phyloP scores from a whole-genome alignment of 2,329 filamentous ascomycete species.

The Paraphaeosphaeria sporulosa region DNA sequence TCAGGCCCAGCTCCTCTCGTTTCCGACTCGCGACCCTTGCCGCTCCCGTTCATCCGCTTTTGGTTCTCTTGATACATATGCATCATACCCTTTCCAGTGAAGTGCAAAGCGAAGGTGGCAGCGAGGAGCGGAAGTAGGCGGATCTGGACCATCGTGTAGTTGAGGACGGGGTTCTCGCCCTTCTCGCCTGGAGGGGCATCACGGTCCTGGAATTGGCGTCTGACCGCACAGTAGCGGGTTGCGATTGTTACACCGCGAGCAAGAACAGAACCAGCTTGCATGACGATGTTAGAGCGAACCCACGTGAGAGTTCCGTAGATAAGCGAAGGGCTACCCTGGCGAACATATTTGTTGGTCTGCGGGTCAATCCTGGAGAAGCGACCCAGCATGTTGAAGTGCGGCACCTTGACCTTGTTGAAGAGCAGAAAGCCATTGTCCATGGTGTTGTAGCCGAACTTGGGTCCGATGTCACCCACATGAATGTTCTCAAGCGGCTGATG shows the following conservation, averaged over 20 bases:
- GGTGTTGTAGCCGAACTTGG: slow-evolving; percentile 63
- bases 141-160: slow-evolving; percentile 83
- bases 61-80: slow-evolving; percentile 75
- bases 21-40: slow-evolving; percentile 44
- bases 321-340: slow-evolving; percentile 70
- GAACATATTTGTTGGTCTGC: slow-evolving; percentile 71
- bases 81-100: slow-evolving; percentile 81
- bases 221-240: slow-evolving; percentile 74
- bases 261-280: slow-evolving; percentile 74
- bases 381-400: slow-evolving; percentile 76
- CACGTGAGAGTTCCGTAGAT: slow-evolving; percentile 80
- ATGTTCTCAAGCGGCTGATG: slow-evolving; percentile 60
- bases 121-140: slow-evolving; percentile 76
- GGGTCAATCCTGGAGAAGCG: slow-evolving; percentile 74
- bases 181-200: slow-evolving; percentile 66
- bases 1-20: slow-evolving; percentile 70
- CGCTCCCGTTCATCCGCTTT: slow-evolving; percentile 65
- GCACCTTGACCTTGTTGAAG: slow-evolving; percentile 78
- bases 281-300: slow-evolving; percentile 76
- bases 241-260: slow-evolving; percentile 81
- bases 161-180: slow-evolving; percentile 77
- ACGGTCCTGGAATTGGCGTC: slow-evolving; percentile 79
- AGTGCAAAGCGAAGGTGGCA: slow-evolving; percentile 79
- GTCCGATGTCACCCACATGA: slow-evolving; percentile 81
- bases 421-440: slow-evolving; percentile 78